phyloP scores from a whole-genome alignment of 2,329 filamentous ascomycete genomes.

The Calonectria hawksworthii region DNA sequence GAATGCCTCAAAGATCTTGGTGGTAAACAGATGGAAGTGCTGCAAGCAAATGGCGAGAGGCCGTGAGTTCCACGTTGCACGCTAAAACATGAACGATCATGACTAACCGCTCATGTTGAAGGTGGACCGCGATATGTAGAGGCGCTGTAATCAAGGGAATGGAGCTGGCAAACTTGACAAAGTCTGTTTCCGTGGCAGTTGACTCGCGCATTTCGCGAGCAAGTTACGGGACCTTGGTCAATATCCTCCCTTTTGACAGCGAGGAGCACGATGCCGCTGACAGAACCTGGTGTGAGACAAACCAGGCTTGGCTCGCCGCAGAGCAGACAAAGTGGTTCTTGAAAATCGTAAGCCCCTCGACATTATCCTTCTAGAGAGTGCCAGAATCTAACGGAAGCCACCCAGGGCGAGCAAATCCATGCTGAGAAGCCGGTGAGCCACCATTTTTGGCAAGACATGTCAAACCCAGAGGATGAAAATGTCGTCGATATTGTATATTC shows the following conservation, averaged over 20 bases:
- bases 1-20: conserved; percentile 36
- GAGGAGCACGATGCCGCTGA: conserved; percentile 37
- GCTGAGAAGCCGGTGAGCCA: conserved; percentile 4
- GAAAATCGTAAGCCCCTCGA: conserved; percentile 30
- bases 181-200: conserved; percentile 34
- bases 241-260: conserved; percentile 30
- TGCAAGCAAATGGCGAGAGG: conserved; percentile 48
- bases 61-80: conserved; percentile 49
- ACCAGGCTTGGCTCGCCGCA: conserved; percentile 30
- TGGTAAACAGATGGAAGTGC: conserved; percentile 38
- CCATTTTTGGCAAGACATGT: conserved; percentile 30
- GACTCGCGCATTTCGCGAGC: conserved; percentile 47
- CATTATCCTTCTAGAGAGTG: neutral
- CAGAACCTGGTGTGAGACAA: conserved; percentile 28
- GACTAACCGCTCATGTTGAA: conserved; percentile 19
- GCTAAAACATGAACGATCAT: neutral
- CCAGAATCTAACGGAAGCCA: neutral
- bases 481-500: conserved; percentile 30
- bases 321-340: conserved; percentile 51
- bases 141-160: conserved; percentile 49
- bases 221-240: conserved; percentile 45
- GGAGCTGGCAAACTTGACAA: conserved; percentile 23
- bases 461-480: conserved; percentile 1
- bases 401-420: conserved; percentile 35
- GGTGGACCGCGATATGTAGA: conserved; percentile 53